Evolutionary conservation across 2,329 filamentous ascomycete genomes (phyloP).

Genomic region (Scytalidium sp.): DNA sequence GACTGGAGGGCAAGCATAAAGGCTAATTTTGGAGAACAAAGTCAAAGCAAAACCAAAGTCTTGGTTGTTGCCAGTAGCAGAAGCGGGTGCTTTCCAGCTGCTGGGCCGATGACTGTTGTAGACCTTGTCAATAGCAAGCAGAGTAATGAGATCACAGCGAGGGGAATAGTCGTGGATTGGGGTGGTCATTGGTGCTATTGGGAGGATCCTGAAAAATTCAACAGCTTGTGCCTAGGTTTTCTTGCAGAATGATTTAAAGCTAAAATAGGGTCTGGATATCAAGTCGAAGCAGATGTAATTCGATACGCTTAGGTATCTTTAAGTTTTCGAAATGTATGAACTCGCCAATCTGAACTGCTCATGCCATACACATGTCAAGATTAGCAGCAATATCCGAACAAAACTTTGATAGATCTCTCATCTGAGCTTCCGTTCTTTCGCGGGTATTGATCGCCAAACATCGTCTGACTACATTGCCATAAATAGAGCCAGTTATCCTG

Average conservation of each 20-base stretch:
- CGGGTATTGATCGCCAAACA: slow-evolving; percentile 17
- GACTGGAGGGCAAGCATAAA: slow-evolving; percentile 27
- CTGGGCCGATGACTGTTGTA: slow-evolving; percentile 25
- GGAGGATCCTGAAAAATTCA: slow-evolving; percentile 25
- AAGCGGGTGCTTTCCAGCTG: slow-evolving; percentile 29
- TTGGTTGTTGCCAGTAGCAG: slow-evolving; percentile 26
- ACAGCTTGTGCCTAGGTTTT: slow-evolving; percentile 19
- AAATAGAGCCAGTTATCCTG: slow-evolving; percentile 19
- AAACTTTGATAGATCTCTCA: slow-evolving; percentile 15
- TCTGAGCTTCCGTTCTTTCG: slow-evolving; percentile 15
- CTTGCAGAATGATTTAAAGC: slow-evolving; percentile 9
- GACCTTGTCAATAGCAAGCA: slow-evolving; percentile 19
- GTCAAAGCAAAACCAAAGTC: slow-evolving; percentile 18
- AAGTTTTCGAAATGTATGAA: no score
- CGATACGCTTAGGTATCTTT: no score
- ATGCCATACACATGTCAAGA: slow-evolving; percentile 13
- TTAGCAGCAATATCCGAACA: slow-evolving; percentile 15
- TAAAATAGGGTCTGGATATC: background rate
- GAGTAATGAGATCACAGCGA: slow-evolving; percentile 9
- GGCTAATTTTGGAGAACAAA: slow-evolving; percentile 16
- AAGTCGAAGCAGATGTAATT: background rate
- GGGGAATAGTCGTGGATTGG: slow-evolving; percentile 23
- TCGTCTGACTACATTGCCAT: slow-evolving; percentile 18
- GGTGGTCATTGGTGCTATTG: slow-evolving; percentile 32
- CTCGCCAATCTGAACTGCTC: no score